These are phyloP conservation scores for Cadophora gregata DNA, from an alignment of 2,329 filamentous ascomycete species.

Conservation along the genomic window DNA sequence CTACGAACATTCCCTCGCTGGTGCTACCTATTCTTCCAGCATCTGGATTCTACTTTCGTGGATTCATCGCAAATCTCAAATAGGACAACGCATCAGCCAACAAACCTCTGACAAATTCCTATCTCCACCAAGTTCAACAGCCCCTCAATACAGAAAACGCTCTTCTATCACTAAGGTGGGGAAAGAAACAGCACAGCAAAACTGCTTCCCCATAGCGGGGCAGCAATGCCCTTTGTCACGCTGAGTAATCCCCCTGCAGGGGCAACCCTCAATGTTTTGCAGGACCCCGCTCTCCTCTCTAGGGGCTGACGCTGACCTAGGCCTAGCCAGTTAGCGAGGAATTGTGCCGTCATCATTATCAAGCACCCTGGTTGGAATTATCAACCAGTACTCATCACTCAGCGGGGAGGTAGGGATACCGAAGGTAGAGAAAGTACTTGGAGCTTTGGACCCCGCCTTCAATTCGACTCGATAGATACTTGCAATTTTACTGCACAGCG, in stretches of 20 bases:
- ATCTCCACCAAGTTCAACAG: not conserved
- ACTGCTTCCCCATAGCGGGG: not conserved
- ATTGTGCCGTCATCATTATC: conserved; percentile 32
- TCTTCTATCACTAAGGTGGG: not conserved
- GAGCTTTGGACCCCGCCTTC: conserved; percentile 4
- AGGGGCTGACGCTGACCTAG: too few relatives aligned
- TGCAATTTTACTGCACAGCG: too few relatives aligned
- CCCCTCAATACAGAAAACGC: not conserved
- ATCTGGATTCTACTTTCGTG: not conserved
- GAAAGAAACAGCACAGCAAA: not conserved
- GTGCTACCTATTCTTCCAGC: not conserved
- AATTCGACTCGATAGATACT: too few relatives aligned
- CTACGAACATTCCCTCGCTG: not conserved
- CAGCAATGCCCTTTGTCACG: conserved; percentile 14
- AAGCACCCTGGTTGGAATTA: conserved; percentile 24
- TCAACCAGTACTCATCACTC: not conserved
- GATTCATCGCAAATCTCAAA: not conserved
- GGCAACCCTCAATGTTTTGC: not conserved
- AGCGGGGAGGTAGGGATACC: too few relatives aligned
- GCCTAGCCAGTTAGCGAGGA: not conserved
- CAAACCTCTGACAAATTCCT: not conserved
- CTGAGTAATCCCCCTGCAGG: conserved; percentile 23
- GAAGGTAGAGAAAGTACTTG: not conserved
- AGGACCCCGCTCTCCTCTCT: not conserved
- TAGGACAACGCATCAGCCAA: not conserved